Evolutionary conservation across 1,284 basidiomycete species (phyloP).

Genomic region (Uromyces viciae-fabae): DNA sequence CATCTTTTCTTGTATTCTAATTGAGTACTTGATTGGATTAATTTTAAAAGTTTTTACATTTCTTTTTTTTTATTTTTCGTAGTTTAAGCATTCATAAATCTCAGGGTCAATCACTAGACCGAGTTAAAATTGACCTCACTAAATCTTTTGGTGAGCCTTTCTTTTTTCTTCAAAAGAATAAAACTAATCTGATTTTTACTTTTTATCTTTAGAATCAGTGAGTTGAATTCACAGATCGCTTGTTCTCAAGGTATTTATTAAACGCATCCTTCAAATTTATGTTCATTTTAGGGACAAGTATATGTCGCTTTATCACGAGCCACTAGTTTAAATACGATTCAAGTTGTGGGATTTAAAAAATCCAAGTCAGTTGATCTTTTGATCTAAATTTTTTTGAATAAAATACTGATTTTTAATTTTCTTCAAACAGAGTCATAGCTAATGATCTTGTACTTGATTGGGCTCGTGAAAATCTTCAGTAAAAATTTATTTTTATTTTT

Average conservation of each 20-base stretch:
- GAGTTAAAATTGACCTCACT: slow-evolving; percentile 67
- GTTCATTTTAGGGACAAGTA: slow-evolving; percentile 66
- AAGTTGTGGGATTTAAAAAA: slow-evolving; percentile 79
- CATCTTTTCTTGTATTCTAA: neutral
- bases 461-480: too few species aligned
- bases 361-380: slow-evolving; percentile 62
- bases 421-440: neutral
- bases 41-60: slow-evolving; percentile 47
- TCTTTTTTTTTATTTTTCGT: slow-evolving; percentile 52
- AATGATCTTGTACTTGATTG: neutral
- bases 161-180: neutral
- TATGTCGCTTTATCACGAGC: slow-evolving; percentile 96
- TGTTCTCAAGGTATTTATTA: neutral
- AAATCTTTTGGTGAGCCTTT: slow-evolving; percentile 63
- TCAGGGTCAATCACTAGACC: slow-evolving; percentile 64
- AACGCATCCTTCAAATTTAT: slow-evolving; percentile 12
- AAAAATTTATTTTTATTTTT: neutral
- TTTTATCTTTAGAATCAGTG: neutral
- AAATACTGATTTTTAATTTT: neutral
- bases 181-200: neutral
- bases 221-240: neutral
- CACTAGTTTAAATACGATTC: slow-evolving; percentile 81
- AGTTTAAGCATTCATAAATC: slow-evolving; percentile 88
- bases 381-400: neutral
- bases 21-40: neutral